Base-by-base conservation (phyloP, 495 filamentous ascomycete species). In the Staphylotrichum tortipilum region DNA sequence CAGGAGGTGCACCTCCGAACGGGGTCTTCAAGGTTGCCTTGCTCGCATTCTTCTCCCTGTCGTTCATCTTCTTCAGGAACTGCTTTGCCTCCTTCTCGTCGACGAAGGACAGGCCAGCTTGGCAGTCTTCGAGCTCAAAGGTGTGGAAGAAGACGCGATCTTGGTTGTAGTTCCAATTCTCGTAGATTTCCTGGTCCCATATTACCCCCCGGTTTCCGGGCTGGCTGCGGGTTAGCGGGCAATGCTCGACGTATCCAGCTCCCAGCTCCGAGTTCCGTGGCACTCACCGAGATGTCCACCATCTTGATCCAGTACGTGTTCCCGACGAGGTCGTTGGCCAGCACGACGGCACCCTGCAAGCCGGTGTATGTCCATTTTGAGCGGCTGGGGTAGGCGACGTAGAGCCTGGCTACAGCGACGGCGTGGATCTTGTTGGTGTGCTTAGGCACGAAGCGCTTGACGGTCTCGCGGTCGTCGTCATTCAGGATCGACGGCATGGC, bases 151-250 rank as follows among this genome's bases (percentile, higher is more conserved):
- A 98, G 28, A 85, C 88, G 41, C 92, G 84, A 64, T 98, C 94
- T 59, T 92, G 88, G 63, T 95, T 92, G 69, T 97, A 98, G 31
- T 76, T 76, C 72, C 95, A 97, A 38, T 81, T 84, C 45, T 98
- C 89, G 65, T 90, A 97, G 56, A 97, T 84, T 66, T 98, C 92
- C 69, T 96, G 89, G 62, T 98, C 92, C 92, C 92, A 98, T 57
- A 98, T 84, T 22, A 98, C 94, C 41, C 94, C 92, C 57, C 84
- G 80, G 65, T 80, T 82, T 38, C 85, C 73, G 29, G 85, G 78
- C 88, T 94, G 58, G 38, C 17, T 12, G 39, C 12, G 38, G 38
- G 63, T 72, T 45, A 58, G 53, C 44, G 14, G 42, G 23, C 19
- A 9, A 19, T 6, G 33, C 11, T n/a, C 21, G 7, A 44, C 28